Evolutionary conservation across 768 basidiomycete genomes (phyloP).

Genomic region (Agaricus blazei): DNA sequence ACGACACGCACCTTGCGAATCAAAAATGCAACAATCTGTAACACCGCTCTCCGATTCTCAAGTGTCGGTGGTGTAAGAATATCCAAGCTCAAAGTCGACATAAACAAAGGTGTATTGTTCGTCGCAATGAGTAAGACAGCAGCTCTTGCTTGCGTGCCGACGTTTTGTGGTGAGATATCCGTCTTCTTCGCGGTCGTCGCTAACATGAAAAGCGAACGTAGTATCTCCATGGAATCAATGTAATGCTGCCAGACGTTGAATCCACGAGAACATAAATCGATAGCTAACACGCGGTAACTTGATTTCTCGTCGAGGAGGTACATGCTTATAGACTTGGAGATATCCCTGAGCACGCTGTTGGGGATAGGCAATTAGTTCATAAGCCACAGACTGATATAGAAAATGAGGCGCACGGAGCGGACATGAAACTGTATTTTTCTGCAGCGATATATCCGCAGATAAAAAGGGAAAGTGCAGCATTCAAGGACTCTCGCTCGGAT

Average conservation of each 20-base stretch:
- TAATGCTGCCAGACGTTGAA: slow-evolving; percentile 95
- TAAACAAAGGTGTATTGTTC: slow-evolving; percentile 82
- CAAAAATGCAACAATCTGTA: slow-evolving; percentile 91
- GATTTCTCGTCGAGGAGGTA: slow-evolving; percentile 75
- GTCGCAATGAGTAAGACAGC: slow-evolving; percentile 85
- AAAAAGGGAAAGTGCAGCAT: slow-evolving; percentile 67
- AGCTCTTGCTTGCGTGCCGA: slow-evolving; percentile 71
- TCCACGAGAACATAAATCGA: slow-evolving; percentile 87
- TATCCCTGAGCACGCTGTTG: slow-evolving; percentile 70
- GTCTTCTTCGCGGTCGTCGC: slow-evolving; percentile 73
- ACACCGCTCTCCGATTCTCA: slow-evolving; percentile 78
- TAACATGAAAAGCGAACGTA: slow-evolving; percentile 78
- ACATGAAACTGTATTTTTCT: slow-evolving; percentile 73
- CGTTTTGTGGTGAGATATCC: slow-evolving; percentile 59
- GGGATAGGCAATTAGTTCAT: neutral
- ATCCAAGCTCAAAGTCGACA: slow-evolving; percentile 89
- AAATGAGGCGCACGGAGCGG: slow-evolving; percentile 49
- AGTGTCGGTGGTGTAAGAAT: slow-evolving; percentile 73
- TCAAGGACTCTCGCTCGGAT: slow-evolving; percentile 50
- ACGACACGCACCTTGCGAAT: slow-evolving; percentile 70
- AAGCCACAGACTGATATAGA: neutral
- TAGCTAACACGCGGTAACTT: slow-evolving; percentile 63
- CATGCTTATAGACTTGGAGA: slow-evolving; percentile 74
- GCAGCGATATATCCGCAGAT: slow-evolving; percentile 80
- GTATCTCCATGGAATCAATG: slow-evolving; percentile 82